Base-by-base conservation (phyloP, 1,284 basidiomycete genomes). In the Cyathus olla region DNA sequence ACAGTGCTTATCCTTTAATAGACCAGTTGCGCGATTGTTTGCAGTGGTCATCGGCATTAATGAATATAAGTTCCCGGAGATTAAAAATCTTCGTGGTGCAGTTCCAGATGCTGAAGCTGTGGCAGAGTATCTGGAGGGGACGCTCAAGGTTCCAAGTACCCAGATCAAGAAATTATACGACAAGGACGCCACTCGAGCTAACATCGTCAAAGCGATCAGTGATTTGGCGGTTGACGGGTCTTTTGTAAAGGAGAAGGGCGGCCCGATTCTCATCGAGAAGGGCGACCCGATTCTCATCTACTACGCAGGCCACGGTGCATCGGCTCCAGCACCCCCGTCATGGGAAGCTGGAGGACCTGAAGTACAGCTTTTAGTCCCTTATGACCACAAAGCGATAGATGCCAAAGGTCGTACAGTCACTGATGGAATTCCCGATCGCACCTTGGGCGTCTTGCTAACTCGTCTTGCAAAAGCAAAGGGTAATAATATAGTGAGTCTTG, bases 401-500 rank as follows among this genome's bases (percentile, higher is more conserved):
- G 46, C 15, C 15, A 15, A 13, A 48, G 46, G 46, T 13, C 60
- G 63, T 17, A n/a, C n/a, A n/a, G n/a, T n/a, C n/a, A n/a, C n/a
- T n/a, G n/a, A n/a, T n/a, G 66, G 61, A 3, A 65, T 76, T n/a
- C 67, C 68, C 2, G 72, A 75, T 58, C 56, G 59, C 22, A 68
- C 62, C 4, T 42, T 76, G 5, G 59, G 55, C 19, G 39, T 50
- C 3, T 55, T 76, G 28, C 62, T 76, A 6, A 37, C 60, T 19
- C 40, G 62, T 11, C 53, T 77, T 15, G 66, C 73, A 2, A 35
- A 56, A 11, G 53, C 57, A 47, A 75, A 76, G 57, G 73, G 73
- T 6, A 55, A 77, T 49, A 76, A 76, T 57, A 76, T 77, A 29
- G 73, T 75, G 52, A 60, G 71, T 65, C 22, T 22, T 44, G n/a